These are phyloP conservation scores for Fusarium sterilihyphosum DNA, from an alignment of 2,329 filamentous ascomycete species.

Conservation along the genomic window DNA sequence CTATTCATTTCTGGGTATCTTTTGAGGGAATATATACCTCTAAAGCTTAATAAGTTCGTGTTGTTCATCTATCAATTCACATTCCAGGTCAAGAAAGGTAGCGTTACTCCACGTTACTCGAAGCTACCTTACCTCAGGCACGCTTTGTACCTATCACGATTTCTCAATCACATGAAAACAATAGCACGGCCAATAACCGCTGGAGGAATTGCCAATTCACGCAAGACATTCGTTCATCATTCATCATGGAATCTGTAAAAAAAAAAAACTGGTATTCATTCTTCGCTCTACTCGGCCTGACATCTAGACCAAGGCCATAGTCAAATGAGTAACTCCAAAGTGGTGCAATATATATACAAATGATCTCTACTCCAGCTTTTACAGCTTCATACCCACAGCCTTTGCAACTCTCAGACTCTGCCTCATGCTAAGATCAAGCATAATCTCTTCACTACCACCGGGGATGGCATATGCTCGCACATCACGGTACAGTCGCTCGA, in stretches of 20 bases:
- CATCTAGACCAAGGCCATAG: neutral
- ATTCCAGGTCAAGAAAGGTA: neutral
- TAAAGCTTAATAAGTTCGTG: neutral
- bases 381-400: conserved; percentile 95
- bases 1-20: neutral
- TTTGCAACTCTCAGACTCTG: conserved; percentile 90
- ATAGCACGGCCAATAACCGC: neutral
- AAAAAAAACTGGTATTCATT: conserved; percentile 6
- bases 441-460: conserved; percentile 96
- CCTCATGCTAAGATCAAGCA: conserved; percentile 95
- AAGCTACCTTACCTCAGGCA: too few species aligned
- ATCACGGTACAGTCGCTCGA: conserved; percentile 94
- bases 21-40: neutral
- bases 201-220: neutral
- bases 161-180: neutral
- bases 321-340: conserved; percentile 18
- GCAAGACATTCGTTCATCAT: neutral
- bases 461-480: conserved; percentile 97
- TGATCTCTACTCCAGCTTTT: conserved; percentile 43
- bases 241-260: neutral
- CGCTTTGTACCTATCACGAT: neutral
- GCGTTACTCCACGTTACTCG: neutral
- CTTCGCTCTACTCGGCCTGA: conserved; percentile 16
- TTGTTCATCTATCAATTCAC: neutral
- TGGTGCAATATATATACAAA: conserved; percentile 24